Conservation (phyloP, 148 eudicot genomes). For the Heliosperma pusillum region DNA sequence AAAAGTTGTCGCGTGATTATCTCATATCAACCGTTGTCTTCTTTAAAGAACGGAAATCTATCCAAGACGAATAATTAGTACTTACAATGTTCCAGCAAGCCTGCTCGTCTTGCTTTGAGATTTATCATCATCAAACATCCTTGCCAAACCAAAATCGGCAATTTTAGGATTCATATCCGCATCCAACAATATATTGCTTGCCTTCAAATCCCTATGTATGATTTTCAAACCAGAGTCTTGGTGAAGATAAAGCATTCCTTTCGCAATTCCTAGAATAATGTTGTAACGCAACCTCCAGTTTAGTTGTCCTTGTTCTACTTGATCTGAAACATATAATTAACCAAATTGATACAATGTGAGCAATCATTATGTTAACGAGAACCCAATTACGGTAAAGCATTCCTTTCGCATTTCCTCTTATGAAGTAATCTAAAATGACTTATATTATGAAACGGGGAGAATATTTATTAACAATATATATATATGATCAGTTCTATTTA, state of each 20-base stretch:
- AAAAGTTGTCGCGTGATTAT: no score
- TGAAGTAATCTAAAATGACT: no score
- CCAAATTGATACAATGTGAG: no score
- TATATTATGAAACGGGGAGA: no score
- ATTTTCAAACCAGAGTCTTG: conserved; percentile 22
- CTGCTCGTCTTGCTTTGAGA: conserved; percentile 18
- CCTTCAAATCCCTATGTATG: conserved; percentile 28
- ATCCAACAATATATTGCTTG: conserved; percentile 21
- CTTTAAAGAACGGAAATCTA: no score
- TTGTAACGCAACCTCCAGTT: conserved; percentile 24
- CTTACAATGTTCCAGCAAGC: conserved; percentile 25
- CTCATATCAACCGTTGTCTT: no score
- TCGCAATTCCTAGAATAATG: conserved; percentile 24
- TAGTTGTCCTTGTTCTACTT: neutral
- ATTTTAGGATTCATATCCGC: conserved; percentile 21
- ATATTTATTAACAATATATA: no score
- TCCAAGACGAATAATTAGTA: neutral
- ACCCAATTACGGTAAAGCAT: no score
- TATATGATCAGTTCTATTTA: no score
- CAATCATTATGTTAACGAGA: no score
- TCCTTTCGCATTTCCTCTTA: no score
- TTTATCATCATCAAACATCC: conserved; percentile 23
- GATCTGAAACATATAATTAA: neutral
- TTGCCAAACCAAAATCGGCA: conserved; percentile 29
- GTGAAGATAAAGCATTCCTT: conserved; percentile 29